phyloP scores from a whole-genome alignment of 2,329 filamentous ascomycete genomes.

The Claviceps maximensis region DNA sequence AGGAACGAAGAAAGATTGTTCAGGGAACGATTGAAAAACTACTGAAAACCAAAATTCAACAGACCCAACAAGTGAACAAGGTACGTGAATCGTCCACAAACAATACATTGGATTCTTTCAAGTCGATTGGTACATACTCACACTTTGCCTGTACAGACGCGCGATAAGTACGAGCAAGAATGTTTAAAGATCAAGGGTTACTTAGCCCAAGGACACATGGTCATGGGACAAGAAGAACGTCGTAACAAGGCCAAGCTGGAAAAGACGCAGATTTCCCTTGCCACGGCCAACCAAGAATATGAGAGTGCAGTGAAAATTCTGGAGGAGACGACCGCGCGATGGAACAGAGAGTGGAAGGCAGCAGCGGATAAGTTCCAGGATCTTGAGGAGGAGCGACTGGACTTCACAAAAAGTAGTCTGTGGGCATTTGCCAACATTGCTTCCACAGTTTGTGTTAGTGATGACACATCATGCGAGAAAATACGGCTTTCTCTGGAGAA shows the following conservation, averaged over 20 bases:
- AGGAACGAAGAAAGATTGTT: slow-evolving; percentile 92
- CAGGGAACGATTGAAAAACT: slow-evolving; percentile 90
- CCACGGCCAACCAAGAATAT: slow-evolving; percentile 83
- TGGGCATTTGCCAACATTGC: slow-evolving; percentile 98
- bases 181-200: slow-evolving; percentile 98
- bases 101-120: not conserved
- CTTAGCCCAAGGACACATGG: slow-evolving; percentile 96
- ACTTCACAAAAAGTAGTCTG: slow-evolving; percentile 94
- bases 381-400: slow-evolving; percentile 88
- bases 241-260: slow-evolving; percentile 98
- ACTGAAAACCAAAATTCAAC: slow-evolving; percentile 82
- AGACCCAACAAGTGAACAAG: slow-evolving; percentile 87
- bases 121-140: not conserved
- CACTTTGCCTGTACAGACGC: slow-evolving; percentile 39
- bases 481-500: slow-evolving; percentile 84
- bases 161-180: slow-evolving; percentile 93
- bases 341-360: slow-evolving; percentile 97
- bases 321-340: slow-evolving; percentile 86
- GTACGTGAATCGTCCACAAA: slow-evolving; percentile 26
- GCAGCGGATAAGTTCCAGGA: slow-evolving; percentile 99
- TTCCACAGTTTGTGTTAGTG: slow-evolving; percentile 93
- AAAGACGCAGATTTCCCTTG: slow-evolving; percentile 94
- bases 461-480: slow-evolving; percentile 94
- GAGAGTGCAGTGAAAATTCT: slow-evolving; percentile 84
- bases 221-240: slow-evolving; percentile 97